phyloP scores from a whole-genome alignment of 1,139 yeast species.

The Debaryomyces fabryi region DNA sequence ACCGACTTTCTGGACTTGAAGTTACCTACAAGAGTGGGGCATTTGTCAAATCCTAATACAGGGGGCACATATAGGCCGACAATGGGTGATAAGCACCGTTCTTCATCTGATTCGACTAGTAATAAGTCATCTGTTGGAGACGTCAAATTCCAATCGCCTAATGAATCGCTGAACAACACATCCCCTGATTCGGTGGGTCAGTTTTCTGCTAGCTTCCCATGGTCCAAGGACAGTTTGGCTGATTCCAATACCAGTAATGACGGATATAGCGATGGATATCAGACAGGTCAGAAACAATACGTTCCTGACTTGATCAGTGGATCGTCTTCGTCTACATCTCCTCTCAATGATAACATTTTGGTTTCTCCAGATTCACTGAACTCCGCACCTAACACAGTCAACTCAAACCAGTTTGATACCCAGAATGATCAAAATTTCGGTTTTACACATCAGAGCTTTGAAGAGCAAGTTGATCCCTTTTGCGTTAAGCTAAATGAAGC shows the following conservation, averaged over 20 bases:
- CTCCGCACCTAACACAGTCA: slow-evolving; percentile 18
- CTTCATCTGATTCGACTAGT: slow-evolving; percentile 10
- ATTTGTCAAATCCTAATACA: slow-evolving; percentile 29
- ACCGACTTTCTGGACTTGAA: slow-evolving; percentile 39
- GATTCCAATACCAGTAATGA: not conserved
- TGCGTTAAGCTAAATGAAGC: slow-evolving; percentile 77
- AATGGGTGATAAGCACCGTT: slow-evolving; percentile 1
- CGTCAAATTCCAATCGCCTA: slow-evolving; percentile 6
- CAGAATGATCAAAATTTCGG: slow-evolving; percentile 17
- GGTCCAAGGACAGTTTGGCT: slow-evolving; percentile 32
- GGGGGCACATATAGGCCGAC: slow-evolving; percentile 10
- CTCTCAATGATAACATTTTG: slow-evolving; percentile 42
- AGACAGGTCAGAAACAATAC: slow-evolving; percentile 14
- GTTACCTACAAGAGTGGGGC: slow-evolving; percentile 39
- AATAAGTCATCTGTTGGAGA: slow-evolving; percentile 14
- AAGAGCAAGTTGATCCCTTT: slow-evolving; percentile 58
- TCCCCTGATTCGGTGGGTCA: slow-evolving; percentile 19
- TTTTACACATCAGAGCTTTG: slow-evolving; percentile 30
- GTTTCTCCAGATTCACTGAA: slow-evolving; percentile 38
- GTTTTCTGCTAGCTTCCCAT: slow-evolving; percentile 36
- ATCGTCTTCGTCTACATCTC: slow-evolving; percentile 41
- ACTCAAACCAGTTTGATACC: slow-evolving; percentile 20
- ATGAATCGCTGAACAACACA: slow-evolving; percentile 22
- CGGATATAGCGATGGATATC: not conserved
- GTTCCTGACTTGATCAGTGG: slow-evolving; percentile 43